Evolutionary conservation across 2,329 filamentous ascomycete genomes (phyloP).

Genomic region (Uncinocarpus reesii): DNA sequence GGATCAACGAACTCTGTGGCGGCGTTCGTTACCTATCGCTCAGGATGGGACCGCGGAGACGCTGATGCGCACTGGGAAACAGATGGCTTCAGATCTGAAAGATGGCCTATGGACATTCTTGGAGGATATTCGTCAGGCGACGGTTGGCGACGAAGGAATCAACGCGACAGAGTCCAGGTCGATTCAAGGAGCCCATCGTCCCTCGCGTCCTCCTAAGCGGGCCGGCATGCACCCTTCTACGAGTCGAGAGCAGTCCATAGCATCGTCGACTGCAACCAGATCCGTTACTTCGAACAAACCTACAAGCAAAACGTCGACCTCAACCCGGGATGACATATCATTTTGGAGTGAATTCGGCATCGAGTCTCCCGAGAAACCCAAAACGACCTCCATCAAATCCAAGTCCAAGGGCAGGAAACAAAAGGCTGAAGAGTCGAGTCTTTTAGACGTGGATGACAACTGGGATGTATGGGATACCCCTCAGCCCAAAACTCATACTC

Average conservation of each 20-base stretch:
- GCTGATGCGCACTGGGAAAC: slow-evolving; percentile 53
- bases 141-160: slow-evolving; percentile 84
- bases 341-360: slow-evolving; percentile 45
- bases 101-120: slow-evolving; percentile 88
- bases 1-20: slow-evolving; percentile 23
- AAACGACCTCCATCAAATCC: slow-evolving; percentile 16
- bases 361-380: slow-evolving; percentile 37
- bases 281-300: slow-evolving; percentile 21
- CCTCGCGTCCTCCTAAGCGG: slow-evolving; percentile 20
- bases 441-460: slow-evolving; percentile 40
- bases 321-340: slow-evolving; percentile 38
- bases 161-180: slow-evolving; percentile 42
- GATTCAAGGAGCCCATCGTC: slow-evolving; percentile 23
- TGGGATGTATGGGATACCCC: slow-evolving; percentile 51
- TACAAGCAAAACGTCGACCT: slow-evolving; percentile 21
- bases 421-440: slow-evolving; percentile 29
- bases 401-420: slow-evolving; percentile 24
- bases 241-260: slow-evolving; percentile 26
- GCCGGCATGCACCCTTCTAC: slow-evolving; percentile 27
- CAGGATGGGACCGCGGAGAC: slow-evolving; percentile 33
- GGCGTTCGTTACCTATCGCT: slow-evolving; percentile 36
- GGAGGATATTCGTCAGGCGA: slow-evolving; percentile 89
- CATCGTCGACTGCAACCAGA: slow-evolving; percentile 20
- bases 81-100: slow-evolving; percentile 80
- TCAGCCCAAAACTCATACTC: slow-evolving; percentile 32